Evolutionary conservation across 2,329 filamentous ascomycete genomes (phyloP), one percentile per base, ranked within the genome.

Genomic region (Fusarium temperatum): DNA sequence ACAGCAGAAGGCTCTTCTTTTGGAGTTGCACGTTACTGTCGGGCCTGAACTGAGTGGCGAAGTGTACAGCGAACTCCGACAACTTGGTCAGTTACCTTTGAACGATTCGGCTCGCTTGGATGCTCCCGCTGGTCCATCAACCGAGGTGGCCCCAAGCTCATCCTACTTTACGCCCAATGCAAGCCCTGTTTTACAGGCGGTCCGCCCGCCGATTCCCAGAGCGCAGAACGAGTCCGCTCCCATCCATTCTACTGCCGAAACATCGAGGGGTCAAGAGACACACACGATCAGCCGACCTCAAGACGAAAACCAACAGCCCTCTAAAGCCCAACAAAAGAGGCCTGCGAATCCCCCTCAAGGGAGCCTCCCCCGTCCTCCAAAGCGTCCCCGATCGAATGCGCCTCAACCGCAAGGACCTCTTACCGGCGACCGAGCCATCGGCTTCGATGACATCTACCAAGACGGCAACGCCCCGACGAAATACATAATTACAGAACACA

Each of bases 381-480:
- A 54, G 10, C 51, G 50, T 2, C 14, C 32, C 30, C 32, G 50
- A 17, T 28, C 50, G 18, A 38, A 38, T 8, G 32, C 2, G 0
- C n/a, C 50, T 38, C 32, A 28, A 20, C n/a, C 32, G 1, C 18
- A 3, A 22, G 32, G 18, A 2, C 32, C 24, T 22, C 51, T 39
- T 6, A 54, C 35, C 2, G 51, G 51, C 51, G 36, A 63, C 17
- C 30, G n/a, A 13, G 12, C 48, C 0, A 67, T 73, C 53, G 44
- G 57, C 0, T 73, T 73, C 20, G 41, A 60, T 0, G 12, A 75
- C 11, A 41, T 75, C 1, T 75, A 53, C 39, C 70, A 64, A 36
- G 17, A 59, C 5, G 73, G 73, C 9, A 47, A 66, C 1, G 66
- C 73, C 3, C 1, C 20, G 2, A 24, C 22, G 3, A 66, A 59